Evolutionary conservation across 805 yeast genomes (phyloP), one percentile per base, ranked within the genome.

Genomic region (Kazachstania kunashirensis): DNA sequence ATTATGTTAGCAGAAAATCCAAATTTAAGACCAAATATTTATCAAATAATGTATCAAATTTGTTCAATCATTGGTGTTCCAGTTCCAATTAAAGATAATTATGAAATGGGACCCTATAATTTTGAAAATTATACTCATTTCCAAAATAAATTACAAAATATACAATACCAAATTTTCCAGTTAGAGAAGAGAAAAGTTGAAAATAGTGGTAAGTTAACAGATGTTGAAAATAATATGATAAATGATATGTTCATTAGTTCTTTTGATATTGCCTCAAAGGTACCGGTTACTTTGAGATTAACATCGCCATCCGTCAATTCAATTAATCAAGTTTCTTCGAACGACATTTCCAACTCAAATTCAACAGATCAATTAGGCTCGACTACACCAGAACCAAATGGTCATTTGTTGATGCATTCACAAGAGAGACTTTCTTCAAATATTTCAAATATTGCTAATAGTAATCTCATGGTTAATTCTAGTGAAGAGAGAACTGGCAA

Each of bases 1-100:
- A 77, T 84, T 20, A 73, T 86, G 78, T 66, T 89, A 26, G 84
- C 84, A 44, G 94, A 84, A 40, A 83, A 81, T 47, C 96, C 97
- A 3, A 56, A 73, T 12, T 67, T 72, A 44, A 71, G 98, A 52
- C 98, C 97, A 3, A 88, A 85, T 56, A 77, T 85, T 17, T 84
- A 77, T 46, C 96, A 88, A 59, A 80, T 89, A 1, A 52, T 79
- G 40, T 60, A 64, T 39, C 84, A 79, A 49, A 53, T 86, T 25
- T 76, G 80, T 53, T 62, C 75, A 30, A 64, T 88, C 57, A 59
- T 75, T 34, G 75, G 74, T 24, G 63, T 73, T 41, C 65, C 71
- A 37, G 63, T 70, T 15, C 78, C 80, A 3, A 62, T 74, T 23
- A 45, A 54, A 28, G 71, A 67, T 42, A 52, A 55, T 24, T 65